Percentiles rank a stretch among this genome's conserved stretches.
Evolutionary conservation across 306 rosid genomes (phyloP).

Genomic region (Potentilla sterilis): DNA sequence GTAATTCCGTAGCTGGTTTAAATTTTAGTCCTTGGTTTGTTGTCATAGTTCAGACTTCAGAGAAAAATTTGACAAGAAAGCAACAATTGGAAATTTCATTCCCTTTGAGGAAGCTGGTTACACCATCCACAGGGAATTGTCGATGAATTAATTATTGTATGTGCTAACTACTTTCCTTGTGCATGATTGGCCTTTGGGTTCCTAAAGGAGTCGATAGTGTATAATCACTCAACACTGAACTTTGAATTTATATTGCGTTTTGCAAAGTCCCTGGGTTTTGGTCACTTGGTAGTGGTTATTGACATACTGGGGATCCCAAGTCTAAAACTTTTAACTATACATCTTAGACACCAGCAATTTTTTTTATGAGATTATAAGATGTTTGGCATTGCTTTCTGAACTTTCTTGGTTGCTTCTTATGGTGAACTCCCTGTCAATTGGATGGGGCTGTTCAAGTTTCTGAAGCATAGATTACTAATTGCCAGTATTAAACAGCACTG

Average conservation of each 20-base stretch:
- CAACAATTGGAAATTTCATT: background rate
- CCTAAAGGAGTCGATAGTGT: background rate
- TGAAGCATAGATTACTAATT: background rate
- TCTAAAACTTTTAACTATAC: background rate
- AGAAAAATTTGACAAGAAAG: background rate
- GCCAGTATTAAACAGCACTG: background rate
- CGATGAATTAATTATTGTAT: background rate
- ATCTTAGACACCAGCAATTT: background rate
- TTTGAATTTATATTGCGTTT: background rate
- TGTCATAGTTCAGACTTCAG: background rate
- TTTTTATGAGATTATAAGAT: background rate
- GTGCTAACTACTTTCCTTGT: too few relatives aligned
- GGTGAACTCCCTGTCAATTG: slow-evolving; percentile 1
- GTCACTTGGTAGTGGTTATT: background rate
- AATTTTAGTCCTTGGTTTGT: background rate
- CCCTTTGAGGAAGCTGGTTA: background rate
- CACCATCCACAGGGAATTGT: background rate
- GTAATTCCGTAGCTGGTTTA: background rate
- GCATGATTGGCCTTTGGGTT: too few relatives aligned
- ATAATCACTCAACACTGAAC: background rate
- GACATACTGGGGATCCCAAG: background rate
- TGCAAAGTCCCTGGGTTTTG: background rate
- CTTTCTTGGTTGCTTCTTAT: slow-evolving; percentile 4
- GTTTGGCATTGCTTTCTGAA: background rate
- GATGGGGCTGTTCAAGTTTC: slow-evolving; percentile 7